Percentiles rank a stretch among this genome's conserved stretches.
Conservation (phyloP, 768 basidiomycete species). For the Asterophora lycoperdoides region DNA sequence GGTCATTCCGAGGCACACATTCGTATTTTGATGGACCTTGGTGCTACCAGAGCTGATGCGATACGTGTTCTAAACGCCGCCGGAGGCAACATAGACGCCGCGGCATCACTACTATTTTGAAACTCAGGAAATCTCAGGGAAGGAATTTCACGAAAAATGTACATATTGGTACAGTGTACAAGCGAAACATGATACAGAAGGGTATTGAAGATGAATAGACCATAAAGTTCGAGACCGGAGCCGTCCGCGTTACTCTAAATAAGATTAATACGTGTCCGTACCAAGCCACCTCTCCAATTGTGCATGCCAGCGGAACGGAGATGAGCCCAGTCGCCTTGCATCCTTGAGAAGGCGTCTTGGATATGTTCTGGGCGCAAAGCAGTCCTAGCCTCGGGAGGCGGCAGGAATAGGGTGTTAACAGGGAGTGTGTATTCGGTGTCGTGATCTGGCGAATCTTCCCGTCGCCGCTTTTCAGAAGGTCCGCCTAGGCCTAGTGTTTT, state of each 20-base stretch:
- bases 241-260: constrained; percentile 40
- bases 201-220: constrained; percentile 15
- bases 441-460: constrained; percentile 57
- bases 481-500: constrained; percentile 48
- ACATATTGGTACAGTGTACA: constrained; percentile 27
- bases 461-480: constrained; percentile 47
- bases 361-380: constrained; percentile 82
- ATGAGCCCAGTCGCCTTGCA: constrained; percentile 85
- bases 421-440: constrained; percentile 63
- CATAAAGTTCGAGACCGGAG: background rate
- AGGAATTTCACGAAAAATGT: constrained; percentile 12
- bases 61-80: constrained; percentile 72
- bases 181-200: constrained; percentile 18
- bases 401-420: constrained; percentile 71
- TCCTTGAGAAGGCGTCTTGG: constrained; percentile 84
- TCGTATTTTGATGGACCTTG: constrained; percentile 66
- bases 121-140: constrained; percentile 1
- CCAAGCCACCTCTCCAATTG: constrained; percentile 84
- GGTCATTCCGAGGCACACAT: constrained; percentile 60
- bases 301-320: constrained; percentile 80
- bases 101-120: constrained; percentile 82
- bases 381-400: constrained; percentile 76
- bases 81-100: constrained; percentile 83
- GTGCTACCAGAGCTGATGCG: constrained; percentile 73
- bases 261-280: constrained; percentile 74